These are phyloP conservation scores for Leishmania arabica DNA, from an alignment of 208 protist species.

Conservation along the genomic window DNA sequence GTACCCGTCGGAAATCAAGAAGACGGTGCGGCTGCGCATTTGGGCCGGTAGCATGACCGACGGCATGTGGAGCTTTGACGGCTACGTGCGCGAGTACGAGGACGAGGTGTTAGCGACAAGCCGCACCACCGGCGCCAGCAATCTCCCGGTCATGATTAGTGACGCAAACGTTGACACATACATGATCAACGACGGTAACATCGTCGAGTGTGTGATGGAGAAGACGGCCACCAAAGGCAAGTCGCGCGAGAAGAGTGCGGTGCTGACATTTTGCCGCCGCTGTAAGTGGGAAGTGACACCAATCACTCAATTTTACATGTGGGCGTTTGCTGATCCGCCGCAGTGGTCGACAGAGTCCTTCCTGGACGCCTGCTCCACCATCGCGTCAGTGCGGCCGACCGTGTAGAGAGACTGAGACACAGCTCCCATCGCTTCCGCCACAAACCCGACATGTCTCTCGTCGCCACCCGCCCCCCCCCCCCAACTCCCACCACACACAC, in stretches of 20 bases:
- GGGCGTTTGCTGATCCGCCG: constrained; percentile 46
- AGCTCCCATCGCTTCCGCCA: not conserved
- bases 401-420: constrained; percentile 1
- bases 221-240: constrained; percentile 32
- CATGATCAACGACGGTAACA: constrained; percentile 88
- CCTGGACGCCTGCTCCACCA: constrained; percentile 51
- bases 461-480: not conserved
- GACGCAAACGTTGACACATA: constrained; percentile 55
- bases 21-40: constrained; percentile 75
- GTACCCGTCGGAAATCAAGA: constrained; percentile 58
- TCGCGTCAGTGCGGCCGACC: constrained; percentile 30
- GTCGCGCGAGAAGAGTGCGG: constrained; percentile 32
- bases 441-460: not conserved
- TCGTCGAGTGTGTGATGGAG: constrained; percentile 75
- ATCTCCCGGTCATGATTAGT: constrained; percentile 52
- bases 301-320: constrained; percentile 68
- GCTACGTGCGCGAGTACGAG: constrained; percentile 47
- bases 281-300: constrained; percentile 76
- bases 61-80: constrained; percentile 76
- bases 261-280: constrained; percentile 59
- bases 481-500: not conserved
- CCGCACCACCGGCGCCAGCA: constrained; percentile 30
- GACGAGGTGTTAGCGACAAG: constrained; percentile 45
- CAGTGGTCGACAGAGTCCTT: constrained; percentile 60
- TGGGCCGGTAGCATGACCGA: constrained; percentile 47